Conservation (phyloP, 257 asterid species). For the Ocimum tenuiflorum region DNA sequence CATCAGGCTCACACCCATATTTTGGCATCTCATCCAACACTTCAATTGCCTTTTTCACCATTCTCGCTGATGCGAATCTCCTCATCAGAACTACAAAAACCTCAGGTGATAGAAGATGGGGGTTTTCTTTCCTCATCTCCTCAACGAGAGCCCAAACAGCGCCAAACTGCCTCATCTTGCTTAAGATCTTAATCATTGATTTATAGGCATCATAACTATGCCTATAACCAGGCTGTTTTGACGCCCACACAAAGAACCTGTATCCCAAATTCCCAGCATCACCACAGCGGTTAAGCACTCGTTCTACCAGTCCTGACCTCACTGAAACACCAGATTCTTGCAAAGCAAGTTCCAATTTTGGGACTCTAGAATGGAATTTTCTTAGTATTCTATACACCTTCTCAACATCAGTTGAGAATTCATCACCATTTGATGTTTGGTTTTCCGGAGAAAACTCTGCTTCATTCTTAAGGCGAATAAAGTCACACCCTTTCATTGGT, state of each 20-base stretch:
- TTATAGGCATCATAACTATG: constrained; percentile 73
- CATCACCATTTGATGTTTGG: constrained; percentile 40
- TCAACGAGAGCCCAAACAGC: constrained; percentile 95
- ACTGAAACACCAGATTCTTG: constrained; percentile 59
- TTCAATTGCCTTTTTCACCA: constrained; percentile 87
- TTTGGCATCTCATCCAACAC: constrained; percentile 93
- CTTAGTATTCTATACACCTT: constrained; percentile 58
- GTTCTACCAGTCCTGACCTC: constrained; percentile 71
- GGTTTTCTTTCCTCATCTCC: constrained; percentile 82
- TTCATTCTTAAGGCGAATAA: constrained; percentile 41
- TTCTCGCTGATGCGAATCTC: constrained; percentile 78
- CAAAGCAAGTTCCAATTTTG: constrained; percentile 84
- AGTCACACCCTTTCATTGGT: constrained; percentile 32
- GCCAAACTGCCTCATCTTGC: constrained; percentile 92
- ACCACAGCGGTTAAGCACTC: constrained; percentile 86
- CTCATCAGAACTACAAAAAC: constrained; percentile 82
- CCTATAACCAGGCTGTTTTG: constrained; percentile 67
- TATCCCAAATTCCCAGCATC: constrained; percentile 93
- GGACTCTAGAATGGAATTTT: constrained; percentile 69
- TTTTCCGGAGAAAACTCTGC: constrained; percentile 20
- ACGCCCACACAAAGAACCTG: constrained; percentile 75
- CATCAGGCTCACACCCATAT: constrained; percentile 85
- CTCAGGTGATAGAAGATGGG: constrained; percentile 59
- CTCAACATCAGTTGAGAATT: constrained; percentile 72
- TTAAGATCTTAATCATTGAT: constrained; percentile 66